Base-by-base conservation (phyloP, 148 eudicot species). In the Chenopodium quinoa region DNA sequence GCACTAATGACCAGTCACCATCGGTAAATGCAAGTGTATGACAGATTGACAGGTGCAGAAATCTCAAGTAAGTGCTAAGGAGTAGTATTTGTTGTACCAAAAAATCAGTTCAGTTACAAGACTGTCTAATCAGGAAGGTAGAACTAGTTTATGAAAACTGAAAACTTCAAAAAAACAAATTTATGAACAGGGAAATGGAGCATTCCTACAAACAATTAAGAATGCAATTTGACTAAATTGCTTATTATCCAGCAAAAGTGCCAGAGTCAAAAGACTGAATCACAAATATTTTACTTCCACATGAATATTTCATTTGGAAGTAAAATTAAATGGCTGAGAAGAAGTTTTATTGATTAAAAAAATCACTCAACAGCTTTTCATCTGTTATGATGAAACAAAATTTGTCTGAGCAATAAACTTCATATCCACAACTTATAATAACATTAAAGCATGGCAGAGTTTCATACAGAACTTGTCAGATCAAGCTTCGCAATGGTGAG, bases 401-500 rank as follows among this genome's bases (percentile, higher is more conserved):
- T 20, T 2, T 37, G 27, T 37, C 40, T 20, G n/a, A 37, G 48
- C 13, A 71, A 23, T 17, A 74, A 47, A 47, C 71, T 63, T 64
- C 46, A 74, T 81, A 74, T 64, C 73, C 64, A 13, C 12, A 22
- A 48, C 73, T 65, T 64, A 64, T 77, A 32, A 40, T 40, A 71
- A 1, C n/a, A 6, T 13, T 69, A 31, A 69, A 64, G 84, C 80
- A 77, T 60, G 70, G 71, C 52, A 27, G 76, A 8, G 67, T 32
- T 32, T 25, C 75, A 4, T 56, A 47, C 84, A 76, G 31, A 69
- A 76, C 23, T 40, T 25, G 37, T 20, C 60, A 76, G 76, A 71
- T 37, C 27, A 34, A 70, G 13, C 75, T 75, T 40, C 10, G 22
- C 75, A 71, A 52, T 62, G n/a, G 32, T 83, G 71, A 80, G 34